Base-by-base conservation (phyloP, 768 basidiomycete species). In the Suillus cothurnatus region DNA sequence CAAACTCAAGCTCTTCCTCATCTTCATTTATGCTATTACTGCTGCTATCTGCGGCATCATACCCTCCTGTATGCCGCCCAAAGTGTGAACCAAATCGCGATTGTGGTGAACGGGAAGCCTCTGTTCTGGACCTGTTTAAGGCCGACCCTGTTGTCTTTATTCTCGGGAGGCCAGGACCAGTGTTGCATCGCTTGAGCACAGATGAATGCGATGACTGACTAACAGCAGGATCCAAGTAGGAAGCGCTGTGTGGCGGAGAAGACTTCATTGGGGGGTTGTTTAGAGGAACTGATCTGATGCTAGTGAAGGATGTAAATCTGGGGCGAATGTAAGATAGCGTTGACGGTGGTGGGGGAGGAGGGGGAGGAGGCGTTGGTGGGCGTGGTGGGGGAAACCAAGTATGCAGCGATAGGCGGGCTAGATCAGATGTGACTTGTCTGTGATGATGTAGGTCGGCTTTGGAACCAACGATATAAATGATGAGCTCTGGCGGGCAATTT, bases 391-490 rank as follows among this genome's bases (percentile, higher is more conserved):
- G 93, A 69, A 94, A 94, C 94, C 94, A 95, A 59, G 88, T 89
- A 69, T 91, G 90, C 53, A 97, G 80, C 15, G 90, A 90, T 64
- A 92, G 82, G n/a, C 92, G 88, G 62, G 92, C 94, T 65, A 91
- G 83, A 77, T 94, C 93, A 61, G 90, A 81, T 7, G 92, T 90
- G 68, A 94, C 90, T 72, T 92, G 88, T 56, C 92, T 87, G 67
- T 88, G 83, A 47, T 81, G 80, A 65, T 85, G 77, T 66, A 94
- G 84, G 81, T 94, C 92, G 71, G 92, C 91, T 78, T 98, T 98
- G 68, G 95, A 88, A 64, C 96, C 95, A 71, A 97, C 95, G 71
- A 98, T 93, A 78, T 95, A 95, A 72, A 97, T 94, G 75, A 97
- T 90, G 64, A 95, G 85, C 72, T 96, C 94, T 58, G 90, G 86